Percentiles rank a stretch among this genome's conserved stretches.
Evolutionary conservation across 2,329 filamentous ascomycete genomes (phyloP).

Genomic region (Nigrospora oryzae): DNA sequence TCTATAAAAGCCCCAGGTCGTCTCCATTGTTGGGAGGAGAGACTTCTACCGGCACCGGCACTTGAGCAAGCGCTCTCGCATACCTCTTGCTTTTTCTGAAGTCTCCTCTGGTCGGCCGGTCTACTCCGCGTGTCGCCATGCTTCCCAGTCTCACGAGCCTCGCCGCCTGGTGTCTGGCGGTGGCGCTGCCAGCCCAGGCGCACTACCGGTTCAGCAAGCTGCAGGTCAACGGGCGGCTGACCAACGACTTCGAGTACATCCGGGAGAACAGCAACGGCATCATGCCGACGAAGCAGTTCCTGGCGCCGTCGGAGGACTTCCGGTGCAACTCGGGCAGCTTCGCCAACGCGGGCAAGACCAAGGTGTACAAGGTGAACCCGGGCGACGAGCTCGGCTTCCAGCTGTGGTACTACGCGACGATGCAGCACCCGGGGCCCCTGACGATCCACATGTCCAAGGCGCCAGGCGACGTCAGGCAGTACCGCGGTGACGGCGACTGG

Average conservation of each 20-base stretch:
- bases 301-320: not conserved
- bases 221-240: not conserved
- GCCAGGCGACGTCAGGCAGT: constrained; percentile 7
- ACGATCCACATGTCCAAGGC: too few relatives aligned
- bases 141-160: too few relatives aligned
- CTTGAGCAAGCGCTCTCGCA: too few relatives aligned
- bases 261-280: not conserved
- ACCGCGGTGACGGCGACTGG: constrained; percentile 7
- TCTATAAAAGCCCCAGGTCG: too few relatives aligned
- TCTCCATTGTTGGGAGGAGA: too few relatives aligned
- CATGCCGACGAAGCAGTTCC: constrained; percentile 1
- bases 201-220: constrained; percentile 1
- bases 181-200: not conserved
- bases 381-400: not conserved
- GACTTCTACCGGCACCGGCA: too few relatives aligned
- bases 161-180: too few relatives aligned
- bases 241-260: constrained; percentile 1
- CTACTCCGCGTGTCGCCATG: too few relatives aligned
- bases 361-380: not conserved
- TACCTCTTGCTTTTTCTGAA: too few relatives aligned
- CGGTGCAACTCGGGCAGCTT: not conserved
- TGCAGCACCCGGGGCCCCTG: not conserved
- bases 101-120: too few relatives aligned
- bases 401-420: not conserved
- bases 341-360: not conserved